Base-by-base conservation (phyloP, 1,139 yeast species). In the Kodamaea sp. region DNA sequence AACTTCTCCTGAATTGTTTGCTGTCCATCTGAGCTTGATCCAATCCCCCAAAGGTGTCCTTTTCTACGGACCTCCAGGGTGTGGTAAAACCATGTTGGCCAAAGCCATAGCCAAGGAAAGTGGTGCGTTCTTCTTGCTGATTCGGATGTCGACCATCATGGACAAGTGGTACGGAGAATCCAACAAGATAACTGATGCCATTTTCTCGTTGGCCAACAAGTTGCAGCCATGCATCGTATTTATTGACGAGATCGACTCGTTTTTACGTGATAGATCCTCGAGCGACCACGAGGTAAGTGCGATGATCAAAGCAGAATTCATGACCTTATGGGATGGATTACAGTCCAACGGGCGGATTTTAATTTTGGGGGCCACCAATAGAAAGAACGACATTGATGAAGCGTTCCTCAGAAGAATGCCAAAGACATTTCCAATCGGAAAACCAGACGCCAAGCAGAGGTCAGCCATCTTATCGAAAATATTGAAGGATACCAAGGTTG, bases 111-210 rank as follows among this genome's bases (percentile, higher is more conserved):
- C 97, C 1, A 78, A 81, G 37, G 96, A 90, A 57, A 83, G 95
- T 49, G 90, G 90, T 0, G 97, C 98, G 0, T 88, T 84, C 50
- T 92, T 92, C 61, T 75, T 92, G 35, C 89, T 90, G 55, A 84
- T 92, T 36, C 76, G 96, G 59, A 87, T 92, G 95, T 88, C 96
- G 6, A 83, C 94, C 1, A 79, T 92, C 15, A 87, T 92, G 94
- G 97, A 94, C 64, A 92, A 92, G 61, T 92, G 97, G 96, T 92
- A 88, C 57, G 98, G 98, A 13, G 98, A 92, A 59, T 82, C 94
- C 29, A 92, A 92, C 60, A 92, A 92, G 64, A 81, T 90, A 29
- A 95, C 90, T 2, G 95, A 92, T 46, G 98, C 97, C 2, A 78
- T 92, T 29, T 92, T 92, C 55, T 83, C 96, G 9, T 70, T 92